Evolutionary conservation across 208 protist species (phyloP).

Genomic region (Leishmania turanica): DNA sequence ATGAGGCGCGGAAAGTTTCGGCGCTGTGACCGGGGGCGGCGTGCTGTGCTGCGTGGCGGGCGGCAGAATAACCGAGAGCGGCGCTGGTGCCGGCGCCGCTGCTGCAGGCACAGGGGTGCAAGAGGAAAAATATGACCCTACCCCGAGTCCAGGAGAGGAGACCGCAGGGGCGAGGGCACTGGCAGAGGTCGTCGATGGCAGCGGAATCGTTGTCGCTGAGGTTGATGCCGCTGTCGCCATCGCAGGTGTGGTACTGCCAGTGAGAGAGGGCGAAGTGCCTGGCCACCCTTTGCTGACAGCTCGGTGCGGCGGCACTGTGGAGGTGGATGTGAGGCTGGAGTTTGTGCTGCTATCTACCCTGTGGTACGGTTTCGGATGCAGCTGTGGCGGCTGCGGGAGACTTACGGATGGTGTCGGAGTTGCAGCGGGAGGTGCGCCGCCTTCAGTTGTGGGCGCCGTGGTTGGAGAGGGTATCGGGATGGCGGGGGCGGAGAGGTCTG

Average conservation of each 20-base stretch:
- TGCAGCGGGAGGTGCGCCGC: neutral
- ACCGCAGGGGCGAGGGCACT: neutral
- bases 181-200: constrained; percentile 1
- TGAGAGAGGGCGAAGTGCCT: neutral
- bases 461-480: neutral
- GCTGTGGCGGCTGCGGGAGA: constrained; percentile 4
- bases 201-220: neutral
- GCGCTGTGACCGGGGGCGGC: neutral
- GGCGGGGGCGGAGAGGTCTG: neutral
- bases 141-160: neutral
- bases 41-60: constrained; percentile 4
- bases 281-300: constrained; percentile 9
- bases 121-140: constrained; percentile 27
- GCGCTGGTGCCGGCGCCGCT: neutral
- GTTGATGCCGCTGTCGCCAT: neutral
- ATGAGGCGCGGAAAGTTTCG: neutral
- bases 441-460: neutral
- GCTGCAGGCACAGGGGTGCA: neutral
- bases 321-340: constrained; percentile 29
- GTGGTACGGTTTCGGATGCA: constrained; percentile 4
- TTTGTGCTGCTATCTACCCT: constrained; percentile 27
- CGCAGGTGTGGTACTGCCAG: neutral
- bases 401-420: neutral
- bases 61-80: neutral
- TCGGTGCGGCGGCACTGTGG: constrained; percentile 22